Percentiles rank a stretch among this genome's conserved stretches.
These are phyloP conservation scores for Paramecium octaurelia DNA, from an alignment of 73 alveolate species.

Conservation along the genomic window DNA sequence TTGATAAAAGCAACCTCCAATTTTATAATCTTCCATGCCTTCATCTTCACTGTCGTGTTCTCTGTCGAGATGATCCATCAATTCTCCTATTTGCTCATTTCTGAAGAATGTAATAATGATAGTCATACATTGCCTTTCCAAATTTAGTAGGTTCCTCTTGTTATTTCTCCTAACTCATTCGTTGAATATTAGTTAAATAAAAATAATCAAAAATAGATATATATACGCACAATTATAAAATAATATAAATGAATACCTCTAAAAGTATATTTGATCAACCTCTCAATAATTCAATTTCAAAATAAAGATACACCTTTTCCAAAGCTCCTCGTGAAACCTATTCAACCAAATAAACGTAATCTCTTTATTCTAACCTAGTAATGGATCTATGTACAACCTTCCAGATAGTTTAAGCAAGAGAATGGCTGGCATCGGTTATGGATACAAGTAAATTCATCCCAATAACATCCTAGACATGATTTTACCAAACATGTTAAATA, in stretches of 20 bases:
- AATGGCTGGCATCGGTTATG: constrained; percentile 35
- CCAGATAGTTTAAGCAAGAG: constrained; percentile 30
- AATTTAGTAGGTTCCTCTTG: not conserved
- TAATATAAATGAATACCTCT: not conserved
- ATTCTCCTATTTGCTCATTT: constrained; percentile 41
- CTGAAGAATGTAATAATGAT: not conserved
- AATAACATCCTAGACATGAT: not conserved
- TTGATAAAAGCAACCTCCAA: constrained; percentile 74
- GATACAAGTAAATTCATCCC: not conserved
- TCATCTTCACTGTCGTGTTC: constrained; percentile 90
- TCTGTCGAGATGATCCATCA: constrained; percentile 51
- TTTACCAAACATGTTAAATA: not conserved
- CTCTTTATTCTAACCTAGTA: not conserved
- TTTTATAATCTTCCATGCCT: constrained; percentile 88
- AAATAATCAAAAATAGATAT: not conserved
- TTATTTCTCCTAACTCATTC: not conserved
- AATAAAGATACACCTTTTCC: constrained; percentile 9
- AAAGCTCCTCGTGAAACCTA: not conserved
- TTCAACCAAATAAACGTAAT: not conserved
- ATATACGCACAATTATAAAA: not conserved
- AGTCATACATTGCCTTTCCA: not conserved
- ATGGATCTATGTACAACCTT: not conserved
- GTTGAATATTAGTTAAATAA: not conserved
- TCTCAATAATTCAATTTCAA: constrained; percentile 9
- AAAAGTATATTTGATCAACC: not conserved